Conservation (phyloP, 192 early-diverging fungal genomes). For the Rhizoclosmatium sp. region DNA sequence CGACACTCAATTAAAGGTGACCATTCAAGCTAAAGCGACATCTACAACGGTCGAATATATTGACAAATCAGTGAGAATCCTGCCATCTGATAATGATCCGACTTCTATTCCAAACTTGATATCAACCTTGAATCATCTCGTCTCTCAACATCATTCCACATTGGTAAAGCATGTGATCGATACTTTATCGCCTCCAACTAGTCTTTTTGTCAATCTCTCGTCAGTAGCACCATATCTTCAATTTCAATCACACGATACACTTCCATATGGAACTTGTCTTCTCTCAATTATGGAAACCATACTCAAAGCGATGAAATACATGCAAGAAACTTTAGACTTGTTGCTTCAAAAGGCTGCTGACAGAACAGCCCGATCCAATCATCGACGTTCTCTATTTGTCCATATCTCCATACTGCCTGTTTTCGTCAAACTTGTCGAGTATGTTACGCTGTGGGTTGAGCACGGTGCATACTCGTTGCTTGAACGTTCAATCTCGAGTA, state of each 20-base stretch:
- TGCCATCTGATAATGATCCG: not conserved
- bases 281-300: conserved; percentile 5
- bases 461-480: not conserved
- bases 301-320: not conserved
- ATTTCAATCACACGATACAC: not conserved
- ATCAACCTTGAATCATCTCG: not conserved
- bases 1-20: not conserved
- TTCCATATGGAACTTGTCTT: conserved; percentile 8
- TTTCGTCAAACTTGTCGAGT: not conserved
- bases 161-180: not conserved
- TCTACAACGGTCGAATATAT: not conserved
- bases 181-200: too few species aligned
- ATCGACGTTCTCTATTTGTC: conserved; percentile 3
- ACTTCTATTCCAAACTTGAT: not conserved
- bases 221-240: not conserved
- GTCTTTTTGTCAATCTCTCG: too few species aligned
- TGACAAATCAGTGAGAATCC: not conserved
- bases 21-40: not conserved
- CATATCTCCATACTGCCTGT: not conserved
- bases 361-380: not conserved
- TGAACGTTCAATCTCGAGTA: not conserved
- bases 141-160: too few species aligned
- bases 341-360: not conserved
- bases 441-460: not conserved
- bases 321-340: not conserved